phyloP scores from a whole-genome alignment of 192 early-diverging fungal genomes.

The Borealophlyctis nickersoniae region DNA sequence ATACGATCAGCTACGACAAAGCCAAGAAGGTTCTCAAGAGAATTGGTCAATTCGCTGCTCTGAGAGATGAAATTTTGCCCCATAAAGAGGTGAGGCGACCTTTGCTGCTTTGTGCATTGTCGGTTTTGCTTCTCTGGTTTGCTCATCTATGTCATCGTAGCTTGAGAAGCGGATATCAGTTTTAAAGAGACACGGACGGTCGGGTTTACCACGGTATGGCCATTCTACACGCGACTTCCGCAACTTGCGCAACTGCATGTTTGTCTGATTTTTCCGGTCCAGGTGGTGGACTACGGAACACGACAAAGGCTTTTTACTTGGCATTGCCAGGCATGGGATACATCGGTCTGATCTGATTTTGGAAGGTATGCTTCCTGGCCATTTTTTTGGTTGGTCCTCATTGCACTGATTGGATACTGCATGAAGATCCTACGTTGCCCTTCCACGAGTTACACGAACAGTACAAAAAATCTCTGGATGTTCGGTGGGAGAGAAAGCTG shows the following conservation, averaged over 20 bases:
- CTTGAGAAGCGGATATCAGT: conserved; percentile 30
- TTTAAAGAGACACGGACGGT: conserved; percentile 36
- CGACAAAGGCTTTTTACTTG: conserved; percentile 65
- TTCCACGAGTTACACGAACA: conserved; percentile 45
- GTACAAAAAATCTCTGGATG: conserved; percentile 34
- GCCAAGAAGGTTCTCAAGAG: conserved; percentile 68
- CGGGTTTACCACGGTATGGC: conserved; percentile 37
- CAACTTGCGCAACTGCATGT: too few species aligned
- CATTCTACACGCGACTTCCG: too few species aligned
- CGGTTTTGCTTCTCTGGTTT: neutral
- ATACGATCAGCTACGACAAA: conserved; percentile 62
- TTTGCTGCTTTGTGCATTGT: neutral
- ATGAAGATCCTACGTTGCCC: conserved; percentile 33
- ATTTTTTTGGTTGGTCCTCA: neutral
- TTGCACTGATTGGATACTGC: conserved; percentile 12
- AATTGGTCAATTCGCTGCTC: conserved; percentile 64
- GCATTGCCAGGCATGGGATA: conserved; percentile 68
- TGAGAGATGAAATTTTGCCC: conserved; percentile 60
- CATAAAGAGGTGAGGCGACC: conserved; percentile 37
- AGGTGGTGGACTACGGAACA: conserved; percentile 76
- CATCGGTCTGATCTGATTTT: conserved; percentile 66
- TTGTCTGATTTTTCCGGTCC: too few species aligned
- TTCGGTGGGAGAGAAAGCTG: conserved; percentile 14
- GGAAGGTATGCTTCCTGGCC: conserved; percentile 34
- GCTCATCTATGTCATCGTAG: too few species aligned